Percentiles rank a stretch among this genome's conserved stretches.
Conservation (phyloP, 1,284 basidiomycete genomes). For the Austroboletus niveus region DNA sequence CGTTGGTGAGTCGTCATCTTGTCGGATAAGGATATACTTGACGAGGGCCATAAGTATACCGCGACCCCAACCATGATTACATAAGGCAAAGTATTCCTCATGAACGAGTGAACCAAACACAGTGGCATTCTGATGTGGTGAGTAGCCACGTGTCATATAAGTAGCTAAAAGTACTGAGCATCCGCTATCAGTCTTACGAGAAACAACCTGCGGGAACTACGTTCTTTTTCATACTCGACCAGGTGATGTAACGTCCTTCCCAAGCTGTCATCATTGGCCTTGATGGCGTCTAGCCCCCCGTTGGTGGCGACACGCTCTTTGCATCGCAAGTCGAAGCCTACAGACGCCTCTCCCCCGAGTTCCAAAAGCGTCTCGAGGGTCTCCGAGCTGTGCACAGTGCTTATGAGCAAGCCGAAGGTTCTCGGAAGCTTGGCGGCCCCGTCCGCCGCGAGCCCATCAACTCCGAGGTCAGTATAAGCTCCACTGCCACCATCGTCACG, state of each 20-base stretch:
- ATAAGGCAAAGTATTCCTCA: too few species aligned
- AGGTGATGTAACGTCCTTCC: slow-evolving; percentile 13
- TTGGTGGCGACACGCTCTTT: slow-evolving; percentile 61
- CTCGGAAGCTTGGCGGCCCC: slow-evolving; percentile 47
- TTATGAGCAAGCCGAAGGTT: slow-evolving; percentile 56
- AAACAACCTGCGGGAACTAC: slow-evolving; percentile 61
- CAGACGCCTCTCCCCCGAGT: slow-evolving; percentile 66
- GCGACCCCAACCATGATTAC: too few species aligned
- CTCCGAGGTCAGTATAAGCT: slow-evolving; percentile 37
- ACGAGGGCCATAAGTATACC: too few species aligned
- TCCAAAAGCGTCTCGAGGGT: slow-evolving; percentile 63
- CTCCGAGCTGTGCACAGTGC: slow-evolving; percentile 65
- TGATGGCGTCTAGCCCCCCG: slow-evolving; percentile 4
- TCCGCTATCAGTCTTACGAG: slow-evolving; percentile 46
- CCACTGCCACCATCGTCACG: too few species aligned
- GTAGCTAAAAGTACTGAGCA: too few species aligned
- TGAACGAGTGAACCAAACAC: too few species aligned
- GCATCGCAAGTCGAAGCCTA: slow-evolving; percentile 61
- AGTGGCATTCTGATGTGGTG: too few species aligned
- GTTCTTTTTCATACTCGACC: slow-evolving; percentile 56
- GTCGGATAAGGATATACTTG: too few species aligned
- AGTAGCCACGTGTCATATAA: too few species aligned
- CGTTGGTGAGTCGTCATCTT: too few species aligned
- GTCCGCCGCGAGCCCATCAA: slow-evolving; percentile 66
- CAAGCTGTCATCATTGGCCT: neutral